Evolutionary conservation across 2,329 filamentous ascomycete genomes (phyloP).

Genomic region (Beauveria brongniartii): DNA sequence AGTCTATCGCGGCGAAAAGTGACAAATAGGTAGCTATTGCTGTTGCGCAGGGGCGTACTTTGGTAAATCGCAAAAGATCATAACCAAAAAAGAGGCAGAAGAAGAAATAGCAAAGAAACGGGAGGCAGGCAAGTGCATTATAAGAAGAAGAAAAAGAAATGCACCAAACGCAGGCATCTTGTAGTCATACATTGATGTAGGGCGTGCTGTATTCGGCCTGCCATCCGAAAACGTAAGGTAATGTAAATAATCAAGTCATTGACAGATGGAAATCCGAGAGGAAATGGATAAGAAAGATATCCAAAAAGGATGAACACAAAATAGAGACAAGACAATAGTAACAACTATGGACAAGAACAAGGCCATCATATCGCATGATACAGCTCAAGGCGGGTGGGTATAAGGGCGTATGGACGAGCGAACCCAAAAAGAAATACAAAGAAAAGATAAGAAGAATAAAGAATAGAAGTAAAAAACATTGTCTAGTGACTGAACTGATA

Average conservation of each 20-base stretch:
- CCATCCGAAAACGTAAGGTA: neutral
- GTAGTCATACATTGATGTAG: too few species aligned
- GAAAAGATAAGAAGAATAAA: neutral
- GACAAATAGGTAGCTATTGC: too few species aligned
- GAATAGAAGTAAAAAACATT: conserved; percentile 2
- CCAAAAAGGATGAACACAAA: neutral
- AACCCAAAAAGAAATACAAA: neutral
- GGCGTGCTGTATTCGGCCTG: too few species aligned
- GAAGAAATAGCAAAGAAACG: too few species aligned
- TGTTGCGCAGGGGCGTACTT: too few species aligned
- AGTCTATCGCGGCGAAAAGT: too few species aligned
- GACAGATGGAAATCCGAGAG: neutral
- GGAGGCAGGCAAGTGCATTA: too few species aligned
- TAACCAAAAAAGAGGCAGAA: too few species aligned
- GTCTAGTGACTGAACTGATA: conserved; percentile 6
- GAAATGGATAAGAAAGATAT: neutral
- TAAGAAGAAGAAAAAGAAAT: too few species aligned
- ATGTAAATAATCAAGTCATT: neutral
- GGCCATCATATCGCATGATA: conserved; percentile 9
- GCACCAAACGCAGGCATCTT: too few species aligned
- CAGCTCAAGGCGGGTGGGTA: conserved; percentile 9
- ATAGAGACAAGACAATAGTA: neutral
- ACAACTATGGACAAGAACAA: neutral
- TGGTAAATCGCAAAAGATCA: too few species aligned
- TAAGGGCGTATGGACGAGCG: neutral